Conservation (phyloP, 208 protist genomes). For the Kentomonas sorsogonicus region DNA sequence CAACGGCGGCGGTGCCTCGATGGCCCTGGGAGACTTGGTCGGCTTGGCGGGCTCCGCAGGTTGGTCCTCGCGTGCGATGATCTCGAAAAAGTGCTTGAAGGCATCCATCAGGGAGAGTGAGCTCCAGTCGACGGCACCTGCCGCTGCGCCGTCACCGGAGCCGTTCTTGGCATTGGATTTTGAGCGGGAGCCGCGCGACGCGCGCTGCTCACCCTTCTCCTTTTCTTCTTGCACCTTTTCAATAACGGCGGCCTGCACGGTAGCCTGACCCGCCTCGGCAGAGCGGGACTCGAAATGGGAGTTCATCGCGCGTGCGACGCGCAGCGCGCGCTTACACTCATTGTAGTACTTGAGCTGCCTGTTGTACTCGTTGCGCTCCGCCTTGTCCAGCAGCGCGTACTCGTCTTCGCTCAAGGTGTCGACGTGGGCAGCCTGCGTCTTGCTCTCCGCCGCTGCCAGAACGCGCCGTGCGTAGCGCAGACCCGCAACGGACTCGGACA, state of each 20-base stretch:
- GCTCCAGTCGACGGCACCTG: conserved; percentile 3
- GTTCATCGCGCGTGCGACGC: conserved; percentile 24
- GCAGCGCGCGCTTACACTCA: conserved; percentile 61
- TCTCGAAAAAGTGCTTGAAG: conserved; percentile 22
- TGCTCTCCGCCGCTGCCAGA: conserved; percentile 26
- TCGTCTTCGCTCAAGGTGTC: conserved; percentile 56
- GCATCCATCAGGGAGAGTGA: conserved; percentile 12
- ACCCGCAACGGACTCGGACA: conserved; percentile 54
- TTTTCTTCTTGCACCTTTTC: conserved; percentile 15
- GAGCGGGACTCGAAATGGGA: too few species aligned
- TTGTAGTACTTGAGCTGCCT: conserved; percentile 68
- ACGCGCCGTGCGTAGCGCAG: conserved; percentile 39
- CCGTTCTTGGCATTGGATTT: not conserved
- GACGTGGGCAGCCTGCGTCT: conserved; percentile 29
- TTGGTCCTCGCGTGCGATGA: too few species aligned
- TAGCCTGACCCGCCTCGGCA: conserved; percentile 15
- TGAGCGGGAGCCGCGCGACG: conserved; percentile 1
- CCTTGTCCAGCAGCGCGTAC: conserved; percentile 52
- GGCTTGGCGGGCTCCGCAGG: too few species aligned
- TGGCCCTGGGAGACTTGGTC: too few species aligned
- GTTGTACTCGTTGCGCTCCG: conserved; percentile 68
- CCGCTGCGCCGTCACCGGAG: not conserved
- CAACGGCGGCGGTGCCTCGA: too few species aligned
- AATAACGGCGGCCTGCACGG: conserved; percentile 17
- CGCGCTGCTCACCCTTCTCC: not conserved